Evolutionary conservation across 2,329 filamentous ascomycete genomes (phyloP).

Genomic region (Chrysoporthe cubensis): DNA sequence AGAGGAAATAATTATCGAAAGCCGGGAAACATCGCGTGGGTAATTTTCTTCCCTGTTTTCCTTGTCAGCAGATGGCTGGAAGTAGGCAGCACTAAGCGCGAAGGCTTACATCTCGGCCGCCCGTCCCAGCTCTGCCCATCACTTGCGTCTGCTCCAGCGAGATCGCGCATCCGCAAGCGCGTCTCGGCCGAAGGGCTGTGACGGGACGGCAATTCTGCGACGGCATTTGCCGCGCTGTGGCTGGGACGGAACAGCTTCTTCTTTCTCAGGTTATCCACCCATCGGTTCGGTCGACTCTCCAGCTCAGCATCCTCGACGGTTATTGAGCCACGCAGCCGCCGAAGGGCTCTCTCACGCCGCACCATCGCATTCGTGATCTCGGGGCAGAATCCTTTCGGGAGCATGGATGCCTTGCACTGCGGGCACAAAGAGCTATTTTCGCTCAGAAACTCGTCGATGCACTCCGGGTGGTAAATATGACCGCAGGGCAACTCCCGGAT

Average conservation of each 20-base stretch:
- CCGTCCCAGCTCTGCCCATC: slow-evolving; percentile 26
- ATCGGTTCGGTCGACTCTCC: slow-evolving; percentile 31
- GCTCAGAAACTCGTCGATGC: slow-evolving; percentile 83
- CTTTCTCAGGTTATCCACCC: slow-evolving; percentile 31
- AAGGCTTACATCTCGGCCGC: slow-evolving; percentile 26
- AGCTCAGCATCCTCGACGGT: slow-evolving; percentile 45
- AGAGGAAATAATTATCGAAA: slow-evolving; percentile 11
- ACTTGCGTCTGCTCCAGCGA: slow-evolving; percentile 34
- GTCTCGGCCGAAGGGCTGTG: slow-evolving; percentile 20
- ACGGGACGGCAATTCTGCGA: slow-evolving; percentile 24
- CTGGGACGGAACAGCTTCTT: slow-evolving; percentile 31
- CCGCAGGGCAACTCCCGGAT: slow-evolving; percentile 87
- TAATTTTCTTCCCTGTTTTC: slow-evolving; percentile 14
- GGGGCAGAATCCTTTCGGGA: slow-evolving; percentile 70
- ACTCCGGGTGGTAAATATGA: slow-evolving; percentile 92
- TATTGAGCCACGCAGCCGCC: slow-evolving; percentile 60
- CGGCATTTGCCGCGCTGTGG: slow-evolving; percentile 30
- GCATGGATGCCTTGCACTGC: slow-evolving; percentile 82
- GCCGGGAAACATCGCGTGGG: slow-evolving; percentile 21
- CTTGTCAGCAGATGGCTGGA: not conserved
- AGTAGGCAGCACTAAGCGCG: not conserved
- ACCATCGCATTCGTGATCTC: slow-evolving; percentile 86
- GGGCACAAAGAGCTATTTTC: slow-evolving; percentile 86
- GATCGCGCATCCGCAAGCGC: slow-evolving; percentile 36
- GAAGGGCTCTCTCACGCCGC: slow-evolving; percentile 72